Percentiles rank a stretch among this genome's conserved stretches.
Conservation (phyloP, 1,284 basidiomycete genomes). For the Pyrrhoderma lamaoense region DNA sequence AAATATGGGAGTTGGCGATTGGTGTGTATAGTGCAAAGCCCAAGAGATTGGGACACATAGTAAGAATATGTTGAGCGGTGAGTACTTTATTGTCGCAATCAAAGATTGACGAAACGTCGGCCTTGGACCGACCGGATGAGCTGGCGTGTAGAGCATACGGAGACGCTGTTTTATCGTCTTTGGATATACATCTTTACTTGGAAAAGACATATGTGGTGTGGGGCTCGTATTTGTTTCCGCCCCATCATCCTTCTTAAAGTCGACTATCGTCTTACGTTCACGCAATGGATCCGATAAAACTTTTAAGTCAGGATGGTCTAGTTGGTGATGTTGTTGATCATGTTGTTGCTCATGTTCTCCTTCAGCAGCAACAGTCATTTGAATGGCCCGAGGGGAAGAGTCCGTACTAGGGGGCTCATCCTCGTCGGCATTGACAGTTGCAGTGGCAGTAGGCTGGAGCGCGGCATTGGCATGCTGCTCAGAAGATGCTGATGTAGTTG, state of each 20-base stretch:
- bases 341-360: too few relatives aligned
- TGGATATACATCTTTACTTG: not conserved
- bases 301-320: too few relatives aligned
- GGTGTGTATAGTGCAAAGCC: conserved; percentile 49
- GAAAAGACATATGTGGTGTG: not conserved
- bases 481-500: not conserved
- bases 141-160: conserved; percentile 31
- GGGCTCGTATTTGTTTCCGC: not conserved
- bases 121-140: conserved; percentile 28
- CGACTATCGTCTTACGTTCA: not conserved
- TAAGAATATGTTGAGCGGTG: conserved; percentile 40
- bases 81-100: conserved; percentile 33
- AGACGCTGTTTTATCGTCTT: conserved; percentile 20
- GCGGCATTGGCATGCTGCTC: conserved; percentile 7
- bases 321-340: too few relatives aligned
- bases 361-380: not conserved
- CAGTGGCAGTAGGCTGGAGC: not conserved
- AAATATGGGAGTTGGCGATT: conserved; percentile 45
- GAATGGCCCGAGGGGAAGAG: conserved; percentile 1
- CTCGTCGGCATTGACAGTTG: conserved; percentile 4
- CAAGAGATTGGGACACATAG: conserved; percentile 50
- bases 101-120: conserved; percentile 33
- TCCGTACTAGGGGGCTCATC: conserved; percentile 12
- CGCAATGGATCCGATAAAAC: not conserved
- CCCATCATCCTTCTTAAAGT: not conserved